Evolutionary conservation across 352 stramenopile species (phyloP), one percentile per base, ranked within the genome.

Genomic region (Paralagenidium karlingii): DNA sequence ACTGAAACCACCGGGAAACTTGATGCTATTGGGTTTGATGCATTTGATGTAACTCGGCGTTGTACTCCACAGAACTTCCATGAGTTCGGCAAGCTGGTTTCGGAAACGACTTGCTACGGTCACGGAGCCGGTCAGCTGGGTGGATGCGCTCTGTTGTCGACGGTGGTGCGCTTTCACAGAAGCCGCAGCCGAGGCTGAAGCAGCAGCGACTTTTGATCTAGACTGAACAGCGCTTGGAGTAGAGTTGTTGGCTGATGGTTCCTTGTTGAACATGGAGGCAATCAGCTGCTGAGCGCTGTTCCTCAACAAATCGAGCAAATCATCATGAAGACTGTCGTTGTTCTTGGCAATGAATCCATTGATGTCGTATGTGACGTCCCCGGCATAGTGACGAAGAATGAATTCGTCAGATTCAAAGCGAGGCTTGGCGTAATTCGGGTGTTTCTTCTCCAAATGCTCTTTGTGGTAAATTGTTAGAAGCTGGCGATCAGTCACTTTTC

Each of bases 11-110:
- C 86, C 71, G 0, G 84, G 67, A 31, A 94, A 89, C 49, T 96
- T 97, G 13, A 91, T 47, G 36, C 85, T 94, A 63, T 97, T 97
- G 5, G 89, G 89, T 60, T 97, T 96, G 56, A 97, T 94, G 44
- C 87, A 96, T 47, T 94, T 90, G 51, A 97, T 88, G 50, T 96
- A 97, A 27, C 88, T 87, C 5, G 85, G 84, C n/a, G 83, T 84
- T 32, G 87, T 96, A 27, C 57, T 60, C 57, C 65, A 76, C 9
- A 95, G 45, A 24, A 89, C 71, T 5, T 85, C 68, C 75, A 89
- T 90, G 26, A 94, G 54, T 19, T 86, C 75, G 0, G 53, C 36
- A 4, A 95, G 40, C 40, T 95, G 82, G n/a, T 61, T 78, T 8
- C 71, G 64, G 42, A 86, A 86, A 9, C 66, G 66, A 58, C 68